Evolutionary conservation across 169 alveolate genomes (phyloP), one percentile per base, ranked within the genome.

Genomic region (Eimeria acervulina): DNA sequence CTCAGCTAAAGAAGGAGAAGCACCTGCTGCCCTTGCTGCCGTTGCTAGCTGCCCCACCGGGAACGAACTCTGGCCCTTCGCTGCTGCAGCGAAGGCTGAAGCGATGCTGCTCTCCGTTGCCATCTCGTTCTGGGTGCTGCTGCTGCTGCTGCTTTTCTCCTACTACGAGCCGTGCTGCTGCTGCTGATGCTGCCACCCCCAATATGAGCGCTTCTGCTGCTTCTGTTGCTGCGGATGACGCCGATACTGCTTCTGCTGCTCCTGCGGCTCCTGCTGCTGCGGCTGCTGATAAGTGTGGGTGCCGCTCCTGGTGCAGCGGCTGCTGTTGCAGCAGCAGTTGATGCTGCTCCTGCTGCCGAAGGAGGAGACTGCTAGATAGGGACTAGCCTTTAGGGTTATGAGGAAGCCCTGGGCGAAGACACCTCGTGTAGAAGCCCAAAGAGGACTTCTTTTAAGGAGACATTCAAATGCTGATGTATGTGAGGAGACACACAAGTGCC

Each of bases 91-190:
- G 26, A 81, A 81, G n/a, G 90, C 90, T 31, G 90, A 81, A 0
- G 70, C 33, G 13, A 81, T 81, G 90, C 90, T 81, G 72, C 72
- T 26, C 19, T 81, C 90, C 33, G 90, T 81, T 26, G 90, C 90
- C 90, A 81, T 81, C 42, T n/a, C n/a, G 68, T 21, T 21, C 28
- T n/a, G 8, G n/a, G 7, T 59, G 26, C n/a, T 15, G 26, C 3
- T 59, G 68, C n/a, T 59, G 28, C n/a, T 59, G 19, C 68, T 12
- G 68, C 55, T n/a, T 51, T 10, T 51, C 59, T 17, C 0, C 7
- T 51, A 51, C 59, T 10, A 51, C 7, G 15, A 0, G 59, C 59
- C 7, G 59, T 10, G 59, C 59, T 51, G 2, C 59, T 51, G 59
- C 59, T 51, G 59, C 59, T 51, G 59, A 10, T 51, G 59, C 59